Conservation (phyloP, 805 yeast genomes). For the Saccharomycopsis sp. region DNA sequence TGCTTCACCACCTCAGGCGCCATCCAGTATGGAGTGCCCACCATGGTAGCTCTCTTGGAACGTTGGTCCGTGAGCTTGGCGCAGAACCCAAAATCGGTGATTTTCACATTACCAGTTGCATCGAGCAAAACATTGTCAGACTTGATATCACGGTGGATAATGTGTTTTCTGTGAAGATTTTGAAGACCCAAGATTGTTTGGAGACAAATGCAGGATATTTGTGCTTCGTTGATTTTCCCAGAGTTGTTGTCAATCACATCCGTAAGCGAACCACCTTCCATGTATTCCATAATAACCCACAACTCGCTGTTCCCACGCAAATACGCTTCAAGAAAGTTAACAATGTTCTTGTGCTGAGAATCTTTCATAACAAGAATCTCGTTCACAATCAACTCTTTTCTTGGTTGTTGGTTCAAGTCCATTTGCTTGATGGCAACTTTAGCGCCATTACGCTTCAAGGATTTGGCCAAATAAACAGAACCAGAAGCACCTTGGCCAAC, state of each 20-base stretch:
- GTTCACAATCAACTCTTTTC: constrained; percentile 90
- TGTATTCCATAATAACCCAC: constrained; percentile 99
- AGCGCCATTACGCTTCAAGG: constrained; percentile 43
- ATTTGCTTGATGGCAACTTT: constrained; percentile 95
- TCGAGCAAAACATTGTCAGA: constrained; percentile 89
- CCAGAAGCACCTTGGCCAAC: constrained; percentile 99
- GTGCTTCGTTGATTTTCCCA: constrained; percentile 63
- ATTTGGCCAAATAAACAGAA: constrained; percentile 80
- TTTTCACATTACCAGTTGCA: constrained; percentile 74
- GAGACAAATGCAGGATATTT: constrained; percentile 82
- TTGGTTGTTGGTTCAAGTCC: constrained; percentile 83
- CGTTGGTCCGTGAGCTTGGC: constrained; percentile 82
- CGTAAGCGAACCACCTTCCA: constrained; percentile 98
- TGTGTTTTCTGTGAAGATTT: constrained; percentile 83
- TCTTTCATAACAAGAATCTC: constrained; percentile 97
- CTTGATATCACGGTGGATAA: constrained; percentile 94
- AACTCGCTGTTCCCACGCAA: constrained; percentile 69
- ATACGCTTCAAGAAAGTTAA: constrained; percentile 87
- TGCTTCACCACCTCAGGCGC: constrained; percentile 97
- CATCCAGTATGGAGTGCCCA: constrained; percentile 99
- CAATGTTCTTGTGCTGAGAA: constrained; percentile 89
- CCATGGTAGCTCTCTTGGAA: constrained; percentile 92
- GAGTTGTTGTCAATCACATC: constrained; percentile 90
- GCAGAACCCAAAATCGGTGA: constrained; percentile 96
- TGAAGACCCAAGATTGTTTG: constrained; percentile 89